These are phyloP conservation scores for Adansonia rubrostipa DNA, from an alignment of 441 rosid genomes.

Conservation along the genomic window DNA sequence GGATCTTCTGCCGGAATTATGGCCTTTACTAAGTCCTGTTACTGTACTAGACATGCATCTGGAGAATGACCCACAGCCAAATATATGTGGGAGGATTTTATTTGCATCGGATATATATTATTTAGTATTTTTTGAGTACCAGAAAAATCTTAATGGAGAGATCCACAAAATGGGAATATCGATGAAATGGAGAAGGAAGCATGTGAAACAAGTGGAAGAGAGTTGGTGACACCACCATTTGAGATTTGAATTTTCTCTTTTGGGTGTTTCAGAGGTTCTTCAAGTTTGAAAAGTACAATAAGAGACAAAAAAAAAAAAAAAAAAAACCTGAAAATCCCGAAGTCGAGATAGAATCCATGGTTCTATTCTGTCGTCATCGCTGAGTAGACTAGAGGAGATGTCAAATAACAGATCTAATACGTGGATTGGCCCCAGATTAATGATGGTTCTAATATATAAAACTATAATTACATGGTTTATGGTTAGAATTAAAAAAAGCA, in stretches of 20 bases:
- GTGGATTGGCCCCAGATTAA: background rate
- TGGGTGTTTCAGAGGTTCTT: background rate
- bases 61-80: background rate
- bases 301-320: too few relatives aligned
- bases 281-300: too few relatives aligned
- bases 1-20: slow-evolving; percentile 12
- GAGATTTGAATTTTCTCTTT: background rate
- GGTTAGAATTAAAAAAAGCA: background rate
- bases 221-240: background rate
- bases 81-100: slow-evolving; percentile 21
- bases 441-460: too few relatives aligned
- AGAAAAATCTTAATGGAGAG: background rate
- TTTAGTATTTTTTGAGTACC: background rate
- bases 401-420: background rate
- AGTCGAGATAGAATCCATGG: too few relatives aligned
- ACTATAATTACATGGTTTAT: background rate
- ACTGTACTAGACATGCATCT: background rate
- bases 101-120: background rate
- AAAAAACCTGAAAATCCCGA: background rate
- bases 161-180: background rate
- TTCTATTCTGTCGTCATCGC: too few relatives aligned
- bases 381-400: background rate
- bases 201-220: background rate
- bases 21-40: slow-evolving; percentile 11
- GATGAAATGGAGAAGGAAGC: background rate